Evolutionary conservation across 257 asterid species (phyloP), one percentile per base, ranked within the genome.

Genomic region (Perilla frutescens): DNA sequence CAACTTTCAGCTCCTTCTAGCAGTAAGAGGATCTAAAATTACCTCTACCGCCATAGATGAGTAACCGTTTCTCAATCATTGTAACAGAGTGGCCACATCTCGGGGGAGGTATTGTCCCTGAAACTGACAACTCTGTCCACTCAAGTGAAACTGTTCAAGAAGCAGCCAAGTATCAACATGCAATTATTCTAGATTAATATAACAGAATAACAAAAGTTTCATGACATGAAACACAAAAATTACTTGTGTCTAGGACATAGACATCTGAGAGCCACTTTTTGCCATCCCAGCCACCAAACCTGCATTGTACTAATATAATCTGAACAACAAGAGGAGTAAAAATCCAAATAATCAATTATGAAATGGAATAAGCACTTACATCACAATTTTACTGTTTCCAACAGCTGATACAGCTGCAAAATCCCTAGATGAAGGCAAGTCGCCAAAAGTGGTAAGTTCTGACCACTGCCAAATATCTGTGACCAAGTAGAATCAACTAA

Each of bases 241-340:
- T 90, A 95, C 99, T 85, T 78, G 99, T 95, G 80, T 95, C 98
- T 37, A 95, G 80, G 74, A 95, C 79, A 77, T 80, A 90, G 70
- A 95, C 96, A 70, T 95, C 99, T 45, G 99, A 95, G 74, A 92
- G 88, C 99, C 99, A 95, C 88, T 86, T 92, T 84, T 89, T 92
- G 65, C 97, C 97, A 87, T 95, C 99, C 98, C 98, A 95, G 81
- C 99, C 99, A 78, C 99, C 98, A 79, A 81, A 92, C 99, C 99
- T 95, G 87, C 86, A 79, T 50, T 60, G 12, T 32, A 65, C 29
- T 64, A 34, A 75, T 62, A 53, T 62, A 62, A 72, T 60, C 69
- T 60, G 66, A 82, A 44, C 55, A 61, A 65, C 56, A 59, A 73
- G 71, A 9, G 14, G 62, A 68, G 66, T 39, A 74, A 63, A 72